Percentiles rank a stretch among this genome's conserved stretches.
Conservation (phyloP, 768 basidiomycete species). For the Phylloporus sp. region DNA sequence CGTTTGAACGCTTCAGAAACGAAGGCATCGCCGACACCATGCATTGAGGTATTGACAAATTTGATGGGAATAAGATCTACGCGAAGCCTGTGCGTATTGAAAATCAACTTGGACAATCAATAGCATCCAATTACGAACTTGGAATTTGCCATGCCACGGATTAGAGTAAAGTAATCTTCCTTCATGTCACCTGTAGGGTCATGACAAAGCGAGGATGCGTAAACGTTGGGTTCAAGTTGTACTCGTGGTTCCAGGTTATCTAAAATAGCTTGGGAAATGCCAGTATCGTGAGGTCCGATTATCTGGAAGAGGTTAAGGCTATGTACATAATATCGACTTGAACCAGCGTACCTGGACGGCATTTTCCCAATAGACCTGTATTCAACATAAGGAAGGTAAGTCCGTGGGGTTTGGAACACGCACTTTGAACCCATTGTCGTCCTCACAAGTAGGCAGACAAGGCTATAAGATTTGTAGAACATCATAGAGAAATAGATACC, state of each 20-base stretch:
- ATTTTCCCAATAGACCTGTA: conserved; percentile 86
- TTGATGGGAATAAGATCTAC: conserved; percentile 30
- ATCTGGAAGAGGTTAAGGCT: conserved; percentile 45
- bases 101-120: neutral
- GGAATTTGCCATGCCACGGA: conserved; percentile 19
- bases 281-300: conserved; percentile 75
- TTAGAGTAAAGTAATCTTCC: conserved; percentile 49
- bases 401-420: neutral
- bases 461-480: neutral
- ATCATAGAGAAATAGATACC: conserved; percentile 34
- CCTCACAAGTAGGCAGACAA: conserved; percentile 36
- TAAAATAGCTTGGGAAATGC: conserved; percentile 64
- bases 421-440: conserved; percentile 89
- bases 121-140: conserved; percentile 8
- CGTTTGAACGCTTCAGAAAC: conserved; percentile 50
- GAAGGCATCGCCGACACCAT: conserved; percentile 76
- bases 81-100: conserved; percentile 9
- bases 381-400: neutral
- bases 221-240: conserved; percentile 37
- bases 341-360: conserved; percentile 59
- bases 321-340: neutral
- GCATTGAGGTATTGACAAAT: conserved; percentile 89
- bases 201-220: conserved; percentile 41
- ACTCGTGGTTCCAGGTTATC: conserved; percentile 51
- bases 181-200: conserved; percentile 59